Evolutionary conservation across 768 basidiomycete species (phyloP).

Genomic region (Russula ochroleuca): DNA sequence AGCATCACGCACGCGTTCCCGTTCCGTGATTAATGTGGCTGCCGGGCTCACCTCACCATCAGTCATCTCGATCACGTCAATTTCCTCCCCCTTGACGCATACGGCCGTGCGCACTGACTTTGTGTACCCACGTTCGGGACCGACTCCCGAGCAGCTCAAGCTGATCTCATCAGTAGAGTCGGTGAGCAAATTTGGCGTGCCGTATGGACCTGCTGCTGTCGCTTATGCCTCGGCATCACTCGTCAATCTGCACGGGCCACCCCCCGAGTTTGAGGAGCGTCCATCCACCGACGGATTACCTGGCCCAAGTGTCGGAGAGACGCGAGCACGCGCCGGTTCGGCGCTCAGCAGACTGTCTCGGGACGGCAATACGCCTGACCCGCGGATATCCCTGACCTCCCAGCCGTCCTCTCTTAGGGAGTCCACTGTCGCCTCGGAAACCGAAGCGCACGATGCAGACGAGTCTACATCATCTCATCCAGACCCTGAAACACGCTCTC

Average conservation of each 20-base stretch:
- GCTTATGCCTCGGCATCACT: conserved; percentile 52
- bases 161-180: conserved; percentile 65
- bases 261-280: conserved; percentile 47
- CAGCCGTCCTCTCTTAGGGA: not conserved
- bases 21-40: conserved; percentile 37
- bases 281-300: conserved; percentile 21
- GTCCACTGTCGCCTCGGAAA: not conserved
- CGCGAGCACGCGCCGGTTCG: conserved; percentile 8
- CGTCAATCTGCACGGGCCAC: conserved; percentile 41
- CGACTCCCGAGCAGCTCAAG: conserved; percentile 60
- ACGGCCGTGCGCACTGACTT: conserved; percentile 69
- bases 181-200: conserved; percentile 65
- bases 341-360: conserved; percentile 9
- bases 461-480: not conserved
- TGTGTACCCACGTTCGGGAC: conserved; percentile 57
- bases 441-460: not conserved
- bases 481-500: not conserved
- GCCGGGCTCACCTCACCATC: conserved; percentile 55
- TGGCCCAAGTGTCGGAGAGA: not conserved
- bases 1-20: conserved; percentile 46
- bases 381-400: not conserved
- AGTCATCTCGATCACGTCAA: conserved; percentile 64
- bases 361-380: not conserved
- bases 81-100: conserved; percentile 72
- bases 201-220: conserved; percentile 71